Conservation (phyloP, 2,329 filamentous ascomycete species). For the Penicillium sp. region DNA sequence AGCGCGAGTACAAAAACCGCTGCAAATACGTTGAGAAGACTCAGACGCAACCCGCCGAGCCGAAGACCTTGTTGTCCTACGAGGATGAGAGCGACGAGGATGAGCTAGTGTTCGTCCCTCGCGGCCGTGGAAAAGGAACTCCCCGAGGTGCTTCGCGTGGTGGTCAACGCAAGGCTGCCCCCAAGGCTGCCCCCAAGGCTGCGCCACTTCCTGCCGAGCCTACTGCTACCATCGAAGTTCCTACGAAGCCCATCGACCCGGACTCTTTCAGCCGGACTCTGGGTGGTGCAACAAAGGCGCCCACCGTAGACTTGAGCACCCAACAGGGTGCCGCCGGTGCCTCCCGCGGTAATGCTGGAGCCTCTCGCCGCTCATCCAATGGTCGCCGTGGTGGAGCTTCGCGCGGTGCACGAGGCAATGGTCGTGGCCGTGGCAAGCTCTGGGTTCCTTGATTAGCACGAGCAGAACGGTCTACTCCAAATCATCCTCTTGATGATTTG, state of each 20-base stretch:
- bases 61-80: constrained; percentile 46
- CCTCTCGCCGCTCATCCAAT: constrained; percentile 31
- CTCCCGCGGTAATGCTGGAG: constrained; percentile 34
- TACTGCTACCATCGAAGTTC: constrained; percentile 39
- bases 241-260: constrained; percentile 48
- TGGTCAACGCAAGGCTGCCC: constrained; percentile 30
- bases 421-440: constrained; percentile 43
- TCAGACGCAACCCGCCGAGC: constrained; percentile 32
- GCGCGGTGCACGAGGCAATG: constrained; percentile 37
- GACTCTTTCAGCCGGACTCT: constrained; percentile 48
- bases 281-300: constrained; percentile 27
- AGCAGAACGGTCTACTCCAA: constrained; percentile 20
- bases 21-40: constrained; percentile 48
- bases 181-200: constrained; percentile 28
- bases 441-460: constrained; percentile 43
- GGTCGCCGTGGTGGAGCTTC: constrained; percentile 35
- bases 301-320: constrained; percentile 31
- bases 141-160: constrained; percentile 28
- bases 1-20: constrained; percentile 45
- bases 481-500: constrained; percentile 13
- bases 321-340: constrained; percentile 26
- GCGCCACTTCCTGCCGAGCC: constrained; percentile 26
- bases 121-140: constrained; percentile 38
- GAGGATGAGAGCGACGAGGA: constrained; percentile 50
- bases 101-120: constrained; percentile 47